A percentile compares a stretch with the other conserved stretches of the same genome.
Evolutionary conservation across 2,329 filamentous ascomycete genomes (phyloP).

Genomic region (Clarireedia paspali): DNA sequence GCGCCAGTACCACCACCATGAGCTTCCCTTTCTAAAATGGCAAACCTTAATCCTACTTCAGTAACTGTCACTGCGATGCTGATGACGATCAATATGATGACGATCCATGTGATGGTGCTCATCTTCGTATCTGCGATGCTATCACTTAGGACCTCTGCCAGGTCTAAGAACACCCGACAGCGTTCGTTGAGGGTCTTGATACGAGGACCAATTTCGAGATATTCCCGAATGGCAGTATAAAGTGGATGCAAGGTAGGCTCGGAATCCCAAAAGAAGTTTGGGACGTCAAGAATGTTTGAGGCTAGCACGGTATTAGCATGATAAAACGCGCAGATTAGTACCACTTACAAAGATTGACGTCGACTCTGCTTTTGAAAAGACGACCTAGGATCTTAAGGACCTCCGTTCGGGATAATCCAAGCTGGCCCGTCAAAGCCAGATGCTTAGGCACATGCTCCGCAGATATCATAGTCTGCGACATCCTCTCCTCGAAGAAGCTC

Average conservation of each 20-base stretch:
- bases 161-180: slow-evolving; percentile 90
- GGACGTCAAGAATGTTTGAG: slow-evolving; percentile 91
- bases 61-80: slow-evolving; percentile 86
- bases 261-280: slow-evolving; percentile 97
- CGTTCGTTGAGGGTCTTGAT: slow-evolving; percentile 97
- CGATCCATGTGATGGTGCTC: slow-evolving; percentile 95
- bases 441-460: slow-evolving; percentile 88
- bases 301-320: slow-evolving; percentile 41
- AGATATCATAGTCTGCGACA: slow-evolving; percentile 88
- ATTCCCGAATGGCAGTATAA: slow-evolving; percentile 90
- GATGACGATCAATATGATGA: slow-evolving; percentile 86
- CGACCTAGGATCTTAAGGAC: slow-evolving; percentile 87
- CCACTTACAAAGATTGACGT: slow-evolving; percentile 89
- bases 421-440: slow-evolving; percentile 78
- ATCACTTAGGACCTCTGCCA: slow-evolving; percentile 90
- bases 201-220: slow-evolving; percentile 92
- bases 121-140: slow-evolving; percentile 91
- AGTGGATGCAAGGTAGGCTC: slow-evolving; percentile 92
- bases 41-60: slow-evolving; percentile 83
- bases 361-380: slow-evolving; percentile 87
- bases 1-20: slow-evolving; percentile 8
- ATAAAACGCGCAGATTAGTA: not conserved
- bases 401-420: slow-evolving; percentile 86
- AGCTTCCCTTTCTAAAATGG: slow-evolving; percentile 47
- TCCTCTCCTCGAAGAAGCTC: slow-evolving; percentile 90